Conservation (phyloP, 768 basidiomycete genomes). For the Mycena kentingensis region DNA sequence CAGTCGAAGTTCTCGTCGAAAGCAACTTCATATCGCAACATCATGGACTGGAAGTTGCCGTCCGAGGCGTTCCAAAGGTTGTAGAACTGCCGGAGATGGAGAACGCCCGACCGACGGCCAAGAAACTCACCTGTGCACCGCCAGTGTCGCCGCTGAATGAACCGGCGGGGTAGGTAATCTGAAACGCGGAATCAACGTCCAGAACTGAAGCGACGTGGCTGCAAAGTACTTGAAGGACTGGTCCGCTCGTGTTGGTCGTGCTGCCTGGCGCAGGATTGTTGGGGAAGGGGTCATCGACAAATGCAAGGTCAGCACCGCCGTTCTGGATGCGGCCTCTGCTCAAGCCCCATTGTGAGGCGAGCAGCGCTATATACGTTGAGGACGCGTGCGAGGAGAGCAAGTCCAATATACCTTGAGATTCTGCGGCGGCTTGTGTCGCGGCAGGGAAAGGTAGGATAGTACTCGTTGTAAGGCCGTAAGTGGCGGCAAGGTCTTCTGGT, state of each 20-base stretch:
- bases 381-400: background rate
- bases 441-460: constrained; percentile 68
- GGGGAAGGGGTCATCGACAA: constrained; percentile 71
- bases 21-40: constrained; percentile 73
- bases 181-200: constrained; percentile 46
- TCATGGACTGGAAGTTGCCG: constrained; percentile 63
- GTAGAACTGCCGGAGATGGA: too few species aligned
- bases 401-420: constrained; percentile 38
- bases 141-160: constrained; percentile 62
- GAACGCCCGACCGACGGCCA: too few species aligned
- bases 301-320: constrained; percentile 54
- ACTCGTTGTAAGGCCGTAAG: constrained; percentile 49
- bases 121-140: too few species aligned
- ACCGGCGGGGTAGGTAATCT: constrained; percentile 64
- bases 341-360: constrained; percentile 62
- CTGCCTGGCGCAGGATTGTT: constrained; percentile 41
- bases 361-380: constrained; percentile 31
- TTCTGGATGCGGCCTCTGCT: constrained; percentile 62
- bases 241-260: constrained; percentile 34
- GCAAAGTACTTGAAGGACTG: constrained; percentile 32
- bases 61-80: constrained; percentile 67
- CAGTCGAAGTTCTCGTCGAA: constrained; percentile 68
- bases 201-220: background rate
- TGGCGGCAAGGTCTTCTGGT: constrained; percentile 13
- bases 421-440: constrained; percentile 51